Evolutionary conservation across 78 protist genomes (phyloP), one percentile per base, ranked within the genome.

Genomic region (Chrysochromulina parva): DNA sequence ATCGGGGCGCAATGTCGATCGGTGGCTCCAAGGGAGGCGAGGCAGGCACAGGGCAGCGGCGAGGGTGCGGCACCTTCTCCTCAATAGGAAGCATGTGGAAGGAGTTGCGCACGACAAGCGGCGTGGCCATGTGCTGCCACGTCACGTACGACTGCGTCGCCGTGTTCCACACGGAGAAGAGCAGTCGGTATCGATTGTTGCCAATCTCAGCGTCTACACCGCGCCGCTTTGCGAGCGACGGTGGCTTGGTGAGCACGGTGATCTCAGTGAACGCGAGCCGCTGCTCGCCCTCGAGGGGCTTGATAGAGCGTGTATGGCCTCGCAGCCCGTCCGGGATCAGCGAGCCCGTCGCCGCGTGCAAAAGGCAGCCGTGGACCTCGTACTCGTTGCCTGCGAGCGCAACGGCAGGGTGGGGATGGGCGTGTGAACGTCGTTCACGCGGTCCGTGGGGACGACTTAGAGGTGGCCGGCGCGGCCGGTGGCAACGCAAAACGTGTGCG

Each of bases 301-400:
- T 2, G n/a, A 71, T 7, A 9, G 38, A 4, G 47, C 80, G 80
- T 16, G 16, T 38, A 14, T 71, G 47, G 80, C 80, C 80, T 5
- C 80, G 80, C 38, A 71, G 52, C 80, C 52, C 80, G 53, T 71
- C 80, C 52, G 80, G 80, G 13, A 71, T 19, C 52, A 71, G 80
- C 80, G 20, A 52, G 13, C 80, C 80, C 20, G 80, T 71, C 55
- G 80, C 80, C 38, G 80, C 80, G 80, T 71, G 52, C 55, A 71
- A 52, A 11, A 71, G 80, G 80, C 80, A 71, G 80, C 80, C 80
- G 80, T 71, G 80, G n/a, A 71, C 55, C 80, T 71, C 80, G 80
- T 71, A 71, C 80, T 71, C 80, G 53, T 38, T 11, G 22, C 55
- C 47, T 7, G 47, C 7, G 62, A 58, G 13, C 62, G 62, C 62